These are phyloP conservation scores for Omphalotus guepiniiformis DNA, from an alignment of 768 basidiomycete species.

Conservation along the genomic window DNA sequence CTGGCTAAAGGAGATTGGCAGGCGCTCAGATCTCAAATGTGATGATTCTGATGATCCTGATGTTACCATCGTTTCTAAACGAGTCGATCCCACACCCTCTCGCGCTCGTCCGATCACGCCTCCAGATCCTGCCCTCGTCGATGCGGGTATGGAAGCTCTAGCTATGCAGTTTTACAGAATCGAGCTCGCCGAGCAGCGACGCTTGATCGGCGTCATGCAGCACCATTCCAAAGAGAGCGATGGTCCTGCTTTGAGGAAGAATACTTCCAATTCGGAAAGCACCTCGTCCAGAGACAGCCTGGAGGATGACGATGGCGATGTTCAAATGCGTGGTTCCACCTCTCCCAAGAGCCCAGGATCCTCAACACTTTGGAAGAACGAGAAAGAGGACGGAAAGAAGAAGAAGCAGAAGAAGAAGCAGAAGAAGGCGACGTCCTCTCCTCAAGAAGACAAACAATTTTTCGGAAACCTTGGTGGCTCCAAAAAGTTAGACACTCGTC, in stretches of 20 bases:
- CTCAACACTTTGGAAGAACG: background rate
- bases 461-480: slow-evolving; percentile 16
- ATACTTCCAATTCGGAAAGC: too few relatives aligned
- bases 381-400: background rate
- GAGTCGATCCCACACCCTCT: background rate
- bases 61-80: slow-evolving; percentile 17
- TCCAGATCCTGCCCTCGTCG: slow-evolving; percentile 35
- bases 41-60: slow-evolving; percentile 25
- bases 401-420: background rate
- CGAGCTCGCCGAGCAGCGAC: slow-evolving; percentile 85
- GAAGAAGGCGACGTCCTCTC: background rate
- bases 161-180: slow-evolving; percentile 94
- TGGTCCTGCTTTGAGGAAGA: too few relatives aligned
- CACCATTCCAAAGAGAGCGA: slow-evolving; percentile 73
- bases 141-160: slow-evolving; percentile 73
- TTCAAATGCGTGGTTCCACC: too few relatives aligned
- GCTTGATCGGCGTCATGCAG: slow-evolving; percentile 88
- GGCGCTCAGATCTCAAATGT: slow-evolving; percentile 34
- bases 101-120: background rate
- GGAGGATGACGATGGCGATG: too few relatives aligned
- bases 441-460: background rate
- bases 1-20: slow-evolving; percentile 75
- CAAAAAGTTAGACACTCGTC: slow-evolving; percentile 1
- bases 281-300: too few relatives aligned
- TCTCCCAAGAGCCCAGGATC: slow-evolving; percentile 54